Percentiles rank a stretch among this genome's conserved stretches.
These are phyloP conservation scores for Linnemannia schmuckeri DNA, from an alignment of 192 early-diverging fungal genomes.

Conservation along the genomic window DNA sequence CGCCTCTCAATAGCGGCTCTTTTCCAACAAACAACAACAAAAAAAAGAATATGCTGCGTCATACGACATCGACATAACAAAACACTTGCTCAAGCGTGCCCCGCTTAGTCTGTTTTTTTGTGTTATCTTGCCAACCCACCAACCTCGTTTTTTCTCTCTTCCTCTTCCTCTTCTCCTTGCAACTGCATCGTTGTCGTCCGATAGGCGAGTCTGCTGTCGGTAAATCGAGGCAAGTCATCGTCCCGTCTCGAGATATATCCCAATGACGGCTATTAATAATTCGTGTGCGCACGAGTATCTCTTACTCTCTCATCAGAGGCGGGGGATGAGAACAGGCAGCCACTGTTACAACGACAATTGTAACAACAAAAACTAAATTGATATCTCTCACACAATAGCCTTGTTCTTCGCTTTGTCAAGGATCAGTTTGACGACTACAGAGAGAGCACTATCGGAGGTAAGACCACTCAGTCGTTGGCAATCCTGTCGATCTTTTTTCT, in stretches of 20 bases:
- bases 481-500: neutral
- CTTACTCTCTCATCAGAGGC: neutral
- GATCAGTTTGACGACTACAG: conserved; percentile 94
- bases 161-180: neutral
- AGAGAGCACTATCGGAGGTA: conserved; percentile 92
- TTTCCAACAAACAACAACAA: too few species aligned
- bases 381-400: conserved; percentile 47
- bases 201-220: conserved; percentile 74
- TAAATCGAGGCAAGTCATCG: conserved; percentile 71
- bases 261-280: neutral
- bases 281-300: neutral
- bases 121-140: neutral
- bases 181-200: neutral
- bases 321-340: neutral
- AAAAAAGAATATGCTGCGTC: too few species aligned
- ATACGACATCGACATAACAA: too few species aligned
- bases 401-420: conserved; percentile 91
- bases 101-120: neutral
- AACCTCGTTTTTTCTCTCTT: neutral
- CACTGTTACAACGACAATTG: neutral
- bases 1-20: too few species aligned
- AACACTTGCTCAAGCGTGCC: neutral
- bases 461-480: neutral
- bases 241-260: neutral
- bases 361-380: neutral